A percentile compares a stretch with the other conserved stretches of the same genome.
Evolutionary conservation across 1,284 basidiomycete species (phyloP).

Genomic region (Heterobasidion occidentale): DNA sequence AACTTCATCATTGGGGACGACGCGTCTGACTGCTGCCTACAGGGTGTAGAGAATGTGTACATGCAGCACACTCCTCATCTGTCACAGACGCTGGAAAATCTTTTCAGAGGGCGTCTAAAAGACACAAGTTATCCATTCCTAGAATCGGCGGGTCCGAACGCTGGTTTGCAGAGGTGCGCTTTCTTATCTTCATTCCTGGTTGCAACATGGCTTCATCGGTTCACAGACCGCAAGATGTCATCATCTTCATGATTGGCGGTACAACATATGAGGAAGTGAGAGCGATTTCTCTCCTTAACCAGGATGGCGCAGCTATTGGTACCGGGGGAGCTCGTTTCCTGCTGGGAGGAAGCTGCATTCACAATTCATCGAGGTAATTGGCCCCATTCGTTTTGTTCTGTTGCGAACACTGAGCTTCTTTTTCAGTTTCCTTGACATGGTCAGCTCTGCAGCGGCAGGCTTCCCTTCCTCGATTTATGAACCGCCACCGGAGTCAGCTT

Average conservation of each 20-base stretch:
- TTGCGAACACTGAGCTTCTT: slow-evolving; percentile 1
- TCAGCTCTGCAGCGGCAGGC: slow-evolving; percentile 50
- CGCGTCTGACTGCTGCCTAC: slow-evolving; percentile 1
- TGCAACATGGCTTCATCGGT: background rate
- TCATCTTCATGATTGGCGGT: slow-evolving; percentile 92
- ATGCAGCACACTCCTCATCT: slow-evolving; percentile 97
- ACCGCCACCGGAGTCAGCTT: slow-evolving; percentile 60
- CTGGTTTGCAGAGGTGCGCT: slow-evolving; percentile 56
- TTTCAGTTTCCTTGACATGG: slow-evolving; percentile 67
- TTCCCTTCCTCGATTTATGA: slow-evolving; percentile 64
- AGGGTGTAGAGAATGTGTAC: slow-evolving; percentile 99
- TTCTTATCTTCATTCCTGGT: background rate
- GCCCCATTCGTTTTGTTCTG: slow-evolving; percentile 4
- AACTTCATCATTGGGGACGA: background rate
- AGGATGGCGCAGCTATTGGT: slow-evolving; percentile 45
- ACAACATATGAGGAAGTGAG: slow-evolving; percentile 92
- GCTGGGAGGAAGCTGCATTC: slow-evolving; percentile 87
- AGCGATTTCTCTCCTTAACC: slow-evolving; percentile 78
- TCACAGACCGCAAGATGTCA: slow-evolving; percentile 86
- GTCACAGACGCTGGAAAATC: slow-evolving; percentile 84
- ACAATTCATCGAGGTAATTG: slow-evolving; percentile 81
- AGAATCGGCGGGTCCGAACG: slow-evolving; percentile 61
- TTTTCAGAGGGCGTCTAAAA: slow-evolving; percentile 81
- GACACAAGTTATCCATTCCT: slow-evolving; percentile 91
- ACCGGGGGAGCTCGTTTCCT: slow-evolving; percentile 62